These are phyloP conservation scores for Astragalus glycyphyllos DNA, from an alignment of 306 rosid species.

Conservation along the genomic window DNA sequence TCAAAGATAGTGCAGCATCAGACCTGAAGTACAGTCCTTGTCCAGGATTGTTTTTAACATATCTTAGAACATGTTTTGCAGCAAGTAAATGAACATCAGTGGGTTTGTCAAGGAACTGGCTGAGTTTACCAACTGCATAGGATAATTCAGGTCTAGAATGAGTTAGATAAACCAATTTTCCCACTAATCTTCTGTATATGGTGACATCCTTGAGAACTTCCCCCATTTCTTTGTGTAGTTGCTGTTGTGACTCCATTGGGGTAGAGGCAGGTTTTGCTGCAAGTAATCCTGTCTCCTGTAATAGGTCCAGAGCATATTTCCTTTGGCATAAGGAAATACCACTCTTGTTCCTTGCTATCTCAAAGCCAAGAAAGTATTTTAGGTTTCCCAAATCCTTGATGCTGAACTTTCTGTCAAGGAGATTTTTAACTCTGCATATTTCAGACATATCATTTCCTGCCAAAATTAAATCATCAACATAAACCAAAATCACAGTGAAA, in stretches of 20 bases:
- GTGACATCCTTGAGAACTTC: background rate
- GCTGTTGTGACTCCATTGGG: background rate
- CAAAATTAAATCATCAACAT: background rate
- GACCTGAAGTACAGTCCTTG: too few relatives aligned
- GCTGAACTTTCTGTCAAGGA: background rate
- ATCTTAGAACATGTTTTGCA: too few relatives aligned
- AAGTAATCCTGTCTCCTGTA: background rate
- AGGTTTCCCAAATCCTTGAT: background rate
- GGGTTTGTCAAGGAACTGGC: too few relatives aligned
- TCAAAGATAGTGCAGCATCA: background rate
- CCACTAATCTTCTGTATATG: background rate
- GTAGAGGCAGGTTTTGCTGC: background rate
- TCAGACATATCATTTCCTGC: background rate
- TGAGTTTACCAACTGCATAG: background rate
- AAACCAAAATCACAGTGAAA: background rate
- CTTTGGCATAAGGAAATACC: background rate
- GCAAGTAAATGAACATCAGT: background rate
- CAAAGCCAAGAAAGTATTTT: background rate
- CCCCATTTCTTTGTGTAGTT: background rate
- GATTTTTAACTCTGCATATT: background rate
- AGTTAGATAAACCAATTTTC: background rate
- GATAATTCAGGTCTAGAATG: background rate
- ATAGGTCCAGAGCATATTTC: background rate
- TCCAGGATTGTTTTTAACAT: too few relatives aligned
- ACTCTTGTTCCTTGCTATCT: background rate